Conservation (phyloP, 2,329 filamentous ascomycete species). For the Fusarium concolor region DNA sequence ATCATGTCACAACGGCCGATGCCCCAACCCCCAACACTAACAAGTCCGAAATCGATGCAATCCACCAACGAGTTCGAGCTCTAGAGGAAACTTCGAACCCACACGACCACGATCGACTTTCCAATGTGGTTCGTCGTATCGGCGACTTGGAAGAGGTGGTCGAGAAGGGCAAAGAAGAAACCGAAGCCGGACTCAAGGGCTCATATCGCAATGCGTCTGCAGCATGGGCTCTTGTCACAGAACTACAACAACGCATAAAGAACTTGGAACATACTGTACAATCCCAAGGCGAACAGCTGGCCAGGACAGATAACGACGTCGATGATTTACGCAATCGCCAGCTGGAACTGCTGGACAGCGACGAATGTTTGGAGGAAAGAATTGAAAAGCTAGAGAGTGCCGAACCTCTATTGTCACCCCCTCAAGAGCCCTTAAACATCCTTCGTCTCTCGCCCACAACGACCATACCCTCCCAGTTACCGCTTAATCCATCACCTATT, state of each 20-base stretch:
- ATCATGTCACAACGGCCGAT: slow-evolving; percentile 64
- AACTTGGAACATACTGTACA: slow-evolving; percentile 53
- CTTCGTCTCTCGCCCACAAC: slow-evolving; percentile 35
- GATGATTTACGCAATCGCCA: slow-evolving; percentile 61
- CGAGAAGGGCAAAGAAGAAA: slow-evolving; percentile 64
- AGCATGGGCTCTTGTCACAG: slow-evolving; percentile 64
- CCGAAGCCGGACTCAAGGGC: slow-evolving; percentile 64
- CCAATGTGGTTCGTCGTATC: slow-evolving; percentile 58
- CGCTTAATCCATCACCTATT: slow-evolving; percentile 13
- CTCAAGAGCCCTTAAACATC: slow-evolving; percentile 33
- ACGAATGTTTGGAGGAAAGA: slow-evolving; percentile 65
- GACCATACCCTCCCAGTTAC: slow-evolving; percentile 8
- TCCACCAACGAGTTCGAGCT: slow-evolving; percentile 44
- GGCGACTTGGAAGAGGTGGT: slow-evolving; percentile 65
- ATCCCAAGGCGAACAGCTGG: slow-evolving; percentile 56
- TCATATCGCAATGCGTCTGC: slow-evolving; percentile 66
- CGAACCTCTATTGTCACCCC: slow-evolving; percentile 41
- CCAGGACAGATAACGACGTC: slow-evolving; percentile 55
- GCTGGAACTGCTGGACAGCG: slow-evolving; percentile 62
- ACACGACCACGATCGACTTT: slow-evolving; percentile 53
- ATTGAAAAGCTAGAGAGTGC: slow-evolving; percentile 59
- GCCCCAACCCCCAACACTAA: slow-evolving; percentile 62
- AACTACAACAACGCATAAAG: slow-evolving; percentile 55
- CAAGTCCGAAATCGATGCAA: slow-evolving; percentile 51
- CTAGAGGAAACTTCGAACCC: slow-evolving; percentile 52